Evolutionary conservation across 2,329 filamentous ascomycete genomes (phyloP).

Genomic region (Rutstroemia sp.): DNA sequence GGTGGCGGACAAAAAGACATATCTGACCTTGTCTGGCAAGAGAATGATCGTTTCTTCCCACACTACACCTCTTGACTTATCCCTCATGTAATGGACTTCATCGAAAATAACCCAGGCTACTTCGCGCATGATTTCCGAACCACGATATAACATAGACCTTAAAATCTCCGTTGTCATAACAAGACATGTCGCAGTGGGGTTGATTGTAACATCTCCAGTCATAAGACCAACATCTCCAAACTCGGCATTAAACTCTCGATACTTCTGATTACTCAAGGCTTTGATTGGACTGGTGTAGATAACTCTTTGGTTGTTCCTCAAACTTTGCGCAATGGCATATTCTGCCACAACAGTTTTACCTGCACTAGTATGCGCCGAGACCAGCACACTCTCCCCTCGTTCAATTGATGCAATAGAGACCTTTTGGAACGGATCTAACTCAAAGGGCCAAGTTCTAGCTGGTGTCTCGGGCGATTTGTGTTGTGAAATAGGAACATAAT

Average conservation of each 20-base stretch:
- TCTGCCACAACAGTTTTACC: constrained; percentile 98
- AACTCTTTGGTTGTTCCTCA: constrained; percentile 95
- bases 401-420: constrained; percentile 92
- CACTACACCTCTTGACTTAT: constrained; percentile 89
- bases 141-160: constrained; percentile 94
- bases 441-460: constrained; percentile 78
- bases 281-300: constrained; percentile 99
- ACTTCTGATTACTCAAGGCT: constrained; percentile 97
- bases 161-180: constrained; percentile 99
- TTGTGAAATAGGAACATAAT: constrained; percentile 89
- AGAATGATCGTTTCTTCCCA: constrained; percentile 99
- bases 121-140: constrained; percentile 98
- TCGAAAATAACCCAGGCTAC: constrained; percentile 98
- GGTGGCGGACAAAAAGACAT: constrained; percentile 95
- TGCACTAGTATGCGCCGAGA: constrained; percentile 94
- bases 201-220: constrained; percentile 99
- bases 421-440: constrained; percentile 94
- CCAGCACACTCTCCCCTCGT: constrained; percentile 89
- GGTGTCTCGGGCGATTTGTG: constrained; percentile 86
- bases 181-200: constrained; percentile 92
- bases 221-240: constrained; percentile 97
- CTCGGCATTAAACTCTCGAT: constrained; percentile 88
- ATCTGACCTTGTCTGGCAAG: constrained; percentile 95
- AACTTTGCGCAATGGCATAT: constrained; percentile 94
- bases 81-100: constrained; percentile 97